These are phyloP conservation scores for Gnetum montanum DNA, from an alignment of 75 land plant genomes.

Conservation along the genomic window DNA sequence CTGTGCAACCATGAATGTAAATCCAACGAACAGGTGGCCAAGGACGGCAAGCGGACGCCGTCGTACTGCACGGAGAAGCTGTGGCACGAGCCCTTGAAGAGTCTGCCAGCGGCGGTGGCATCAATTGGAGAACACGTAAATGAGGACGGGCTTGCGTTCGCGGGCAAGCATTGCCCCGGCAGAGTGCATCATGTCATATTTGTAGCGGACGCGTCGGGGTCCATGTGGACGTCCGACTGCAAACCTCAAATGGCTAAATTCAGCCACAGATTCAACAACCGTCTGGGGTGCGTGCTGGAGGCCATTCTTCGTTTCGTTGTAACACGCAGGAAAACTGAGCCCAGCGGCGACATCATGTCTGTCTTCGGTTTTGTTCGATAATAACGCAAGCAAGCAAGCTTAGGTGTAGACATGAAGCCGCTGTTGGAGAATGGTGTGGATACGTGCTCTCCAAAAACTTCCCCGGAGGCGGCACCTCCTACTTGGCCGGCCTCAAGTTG, in stretches of 20 bases:
- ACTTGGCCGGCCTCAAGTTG: conserved; percentile 6
- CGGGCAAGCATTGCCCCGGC: conserved; percentile 15
- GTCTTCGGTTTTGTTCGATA: conserved; percentile 20
- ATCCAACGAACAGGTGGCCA: background rate
- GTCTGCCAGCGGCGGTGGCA: background rate
- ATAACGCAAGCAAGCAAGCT: background rate
- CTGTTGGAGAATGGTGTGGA: conserved; percentile 7
- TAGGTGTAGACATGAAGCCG: background rate
- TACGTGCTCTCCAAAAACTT: conserved; percentile 7
- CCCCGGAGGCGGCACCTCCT: conserved; percentile 13
- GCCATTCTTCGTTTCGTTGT: conserved; percentile 19
- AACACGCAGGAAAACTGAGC: background rate
- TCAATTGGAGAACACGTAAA: conserved; percentile 10
- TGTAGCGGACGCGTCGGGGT: conserved; percentile 23
- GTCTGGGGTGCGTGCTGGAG: conserved; percentile 18
- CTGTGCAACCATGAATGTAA: background rate
- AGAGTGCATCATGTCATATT: conserved; percentile 22
- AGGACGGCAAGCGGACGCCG: background rate
- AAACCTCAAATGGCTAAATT: conserved; percentile 15
- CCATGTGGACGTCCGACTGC: conserved; percentile 12
- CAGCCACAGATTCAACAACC: background rate
- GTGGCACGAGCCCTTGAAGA: background rate
- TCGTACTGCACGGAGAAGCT: background rate
- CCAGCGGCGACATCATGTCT: conserved; percentile 2
- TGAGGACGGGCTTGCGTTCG: conserved; percentile 26